phyloP scores from a whole-genome alignment of 306 rosid species.

The Lathyrus sativus region DNA sequence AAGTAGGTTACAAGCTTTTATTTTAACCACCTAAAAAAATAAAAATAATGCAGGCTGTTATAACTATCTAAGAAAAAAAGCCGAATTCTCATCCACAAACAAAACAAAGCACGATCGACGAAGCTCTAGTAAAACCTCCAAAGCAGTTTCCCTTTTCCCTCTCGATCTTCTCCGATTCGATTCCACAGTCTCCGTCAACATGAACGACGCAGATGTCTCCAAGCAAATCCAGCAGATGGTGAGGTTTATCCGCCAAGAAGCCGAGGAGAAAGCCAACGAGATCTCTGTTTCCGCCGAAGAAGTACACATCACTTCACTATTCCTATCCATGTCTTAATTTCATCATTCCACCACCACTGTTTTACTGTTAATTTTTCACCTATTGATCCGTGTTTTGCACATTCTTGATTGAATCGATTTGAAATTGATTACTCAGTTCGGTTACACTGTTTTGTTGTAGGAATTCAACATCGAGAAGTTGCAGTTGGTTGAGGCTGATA shows the following conservation, averaged over 20 bases:
- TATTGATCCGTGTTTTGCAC: neutral
- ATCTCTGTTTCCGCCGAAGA: constrained; percentile 98
- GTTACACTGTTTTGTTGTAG: constrained; percentile 36
- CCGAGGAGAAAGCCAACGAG: constrained; percentile 99
- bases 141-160: neutral
- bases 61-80: too few species aligned
- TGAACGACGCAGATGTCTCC: constrained; percentile 97
- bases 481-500: constrained; percentile 96
- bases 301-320: constrained; percentile 41
- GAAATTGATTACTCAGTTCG: constrained; percentile 23
- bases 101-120: constrained; percentile 29
- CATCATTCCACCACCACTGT: neutral
- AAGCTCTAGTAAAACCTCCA: constrained; percentile 20
- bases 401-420: neutral
- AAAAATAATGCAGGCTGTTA: too few species aligned
- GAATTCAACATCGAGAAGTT: constrained; percentile 99
- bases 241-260: constrained; percentile 95
- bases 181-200: constrained; percentile 39
- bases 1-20: too few species aligned
- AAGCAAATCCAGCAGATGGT: constrained; percentile 99
- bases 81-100: constrained; percentile 35
- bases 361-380: neutral
- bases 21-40: too few species aligned
- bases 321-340: neutral
- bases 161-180: constrained; percentile 54